Evolutionary conservation across 1,284 basidiomycete genomes (phyloP), one percentile per base, ranked within the genome.

Genomic region (Ganoderma lingzhi): DNA sequence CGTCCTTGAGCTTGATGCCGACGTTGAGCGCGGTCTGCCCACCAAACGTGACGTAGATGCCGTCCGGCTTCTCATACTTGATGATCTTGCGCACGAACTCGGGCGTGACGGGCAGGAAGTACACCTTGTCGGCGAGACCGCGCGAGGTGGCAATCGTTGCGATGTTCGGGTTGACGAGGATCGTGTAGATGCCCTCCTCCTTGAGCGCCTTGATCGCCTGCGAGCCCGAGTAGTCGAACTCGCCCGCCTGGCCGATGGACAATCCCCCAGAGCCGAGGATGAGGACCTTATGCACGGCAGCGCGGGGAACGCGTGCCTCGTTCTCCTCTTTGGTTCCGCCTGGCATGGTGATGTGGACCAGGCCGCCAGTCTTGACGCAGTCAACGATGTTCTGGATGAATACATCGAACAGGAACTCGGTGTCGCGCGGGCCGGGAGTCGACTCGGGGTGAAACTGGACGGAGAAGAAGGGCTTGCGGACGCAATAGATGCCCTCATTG

Each of bases 361-460:
- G 85, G 45, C 86, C 84, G 66, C 88, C 88, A n/a, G 92, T 93
- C 35, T 83, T 80, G 58, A 90, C 89, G 77, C 91, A 95, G 77
- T 96, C 93, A 51, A 88, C 80, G 77, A 99, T 89, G 78, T 93
- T 95, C 80, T 93, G 89, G 78, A 99, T 90, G 87, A 99, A 99
- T 56, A 98, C 96, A 73, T 99, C 97, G 80, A 99, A 99, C 69
- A 99, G 87, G 85, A 98, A 99, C 82, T 99, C 98, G 68, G 98
- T 99, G 80, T 99, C 98, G 70, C 96, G 90, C 35, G 98, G 98
- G 53, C 98, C 98, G n/a, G 98, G 97, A 5, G 95, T 96, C 51
- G 96, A 97, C 82, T 99, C 98, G 48, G 98, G 98, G 82, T 99
- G 98, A 87, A 99, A 99, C 80, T 99, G 98, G n/a, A 99, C 97